A percentile compares a stretch with the other conserved stretches of the same genome.
phyloP scores from a whole-genome alignment of 176 grass and related monocot species.

The Eremochloa ophiuroides region DNA sequence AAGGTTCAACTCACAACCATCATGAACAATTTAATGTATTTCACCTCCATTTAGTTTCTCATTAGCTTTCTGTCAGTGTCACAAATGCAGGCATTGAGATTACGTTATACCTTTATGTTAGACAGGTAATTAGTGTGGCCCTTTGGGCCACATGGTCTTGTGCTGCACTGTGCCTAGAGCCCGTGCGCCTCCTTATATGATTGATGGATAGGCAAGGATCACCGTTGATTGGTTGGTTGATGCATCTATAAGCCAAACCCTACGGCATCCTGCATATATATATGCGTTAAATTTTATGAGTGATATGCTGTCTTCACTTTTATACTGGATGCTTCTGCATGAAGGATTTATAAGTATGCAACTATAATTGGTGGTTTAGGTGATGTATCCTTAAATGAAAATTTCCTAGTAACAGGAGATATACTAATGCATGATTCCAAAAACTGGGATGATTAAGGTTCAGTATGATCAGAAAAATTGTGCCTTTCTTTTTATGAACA shows the following conservation, averaged over 20 bases:
- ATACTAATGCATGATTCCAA: neutral
- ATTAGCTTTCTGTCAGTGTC: neutral
- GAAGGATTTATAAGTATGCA: neutral
- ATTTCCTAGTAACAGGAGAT: neutral
- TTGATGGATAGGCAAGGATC: neutral
- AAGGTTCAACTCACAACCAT: constrained; percentile 6
- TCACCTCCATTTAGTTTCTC: neutral
- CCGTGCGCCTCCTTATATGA: neutral
- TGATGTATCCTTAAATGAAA: neutral
- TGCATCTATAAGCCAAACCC: neutral
- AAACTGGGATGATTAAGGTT: neutral
- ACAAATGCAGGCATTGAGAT: neutral
- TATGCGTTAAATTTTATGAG: neutral
- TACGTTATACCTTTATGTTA: neutral
- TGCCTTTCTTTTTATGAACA: constrained; percentile 7
- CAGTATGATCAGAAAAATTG: constrained; percentile 1
- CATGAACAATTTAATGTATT: neutral
- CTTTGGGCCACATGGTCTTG: neutral
- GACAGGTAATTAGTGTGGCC: neutral
- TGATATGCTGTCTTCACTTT: neutral
- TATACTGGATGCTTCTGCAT: neutral
- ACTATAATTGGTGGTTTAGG: neutral
- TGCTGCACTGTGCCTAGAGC: neutral
- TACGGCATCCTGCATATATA: neutral
- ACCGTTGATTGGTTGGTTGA: neutral